Percentiles rank a stretch among this genome's conserved stretches.
Evolutionary conservation across 345 rosid species (phyloP).

Genomic region (Atalantia buxifolia): DNA sequence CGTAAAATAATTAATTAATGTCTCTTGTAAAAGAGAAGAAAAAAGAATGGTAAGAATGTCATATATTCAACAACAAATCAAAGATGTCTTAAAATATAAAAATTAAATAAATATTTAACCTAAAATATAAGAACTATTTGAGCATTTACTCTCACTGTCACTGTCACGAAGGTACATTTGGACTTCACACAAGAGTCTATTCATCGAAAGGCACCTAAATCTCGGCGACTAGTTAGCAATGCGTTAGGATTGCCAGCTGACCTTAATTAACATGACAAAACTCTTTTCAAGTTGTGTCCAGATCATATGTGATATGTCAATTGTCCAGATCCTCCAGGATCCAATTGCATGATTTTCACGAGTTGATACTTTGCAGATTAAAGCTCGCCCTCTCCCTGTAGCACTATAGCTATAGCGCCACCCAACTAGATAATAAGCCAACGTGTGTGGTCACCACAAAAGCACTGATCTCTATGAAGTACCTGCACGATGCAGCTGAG

Average conservation of each 20-base stretch:
- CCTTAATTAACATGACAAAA: background rate
- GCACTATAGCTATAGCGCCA: background rate
- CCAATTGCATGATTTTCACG: background rate
- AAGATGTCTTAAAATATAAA: too few relatives aligned
- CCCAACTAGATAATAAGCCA: too few relatives aligned
- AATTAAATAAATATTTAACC: too few relatives aligned
- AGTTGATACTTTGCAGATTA: background rate
- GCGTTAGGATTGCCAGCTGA: background rate
- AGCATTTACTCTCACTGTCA: too few relatives aligned
- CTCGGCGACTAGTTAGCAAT: background rate
- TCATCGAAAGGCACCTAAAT: too few relatives aligned
- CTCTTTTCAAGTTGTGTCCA: background rate
- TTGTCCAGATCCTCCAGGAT: background rate
- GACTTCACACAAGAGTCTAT: too few relatives aligned
- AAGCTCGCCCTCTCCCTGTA: too few relatives aligned
- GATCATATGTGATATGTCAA: background rate
- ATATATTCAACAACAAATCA: too few relatives aligned
- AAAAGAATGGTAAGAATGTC: too few relatives aligned
- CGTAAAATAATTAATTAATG: too few relatives aligned
- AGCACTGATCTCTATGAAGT: slow-evolving; percentile 14
- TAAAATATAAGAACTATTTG: accelerated
- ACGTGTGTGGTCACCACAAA: slow-evolving; percentile 24
- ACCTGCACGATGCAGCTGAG: background rate
- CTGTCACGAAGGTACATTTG: too few relatives aligned
- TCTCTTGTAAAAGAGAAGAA: too few relatives aligned